Conservation (phyloP, 495 filamentous ascomycete species). For the Penicillium flavigenum region DNA sequence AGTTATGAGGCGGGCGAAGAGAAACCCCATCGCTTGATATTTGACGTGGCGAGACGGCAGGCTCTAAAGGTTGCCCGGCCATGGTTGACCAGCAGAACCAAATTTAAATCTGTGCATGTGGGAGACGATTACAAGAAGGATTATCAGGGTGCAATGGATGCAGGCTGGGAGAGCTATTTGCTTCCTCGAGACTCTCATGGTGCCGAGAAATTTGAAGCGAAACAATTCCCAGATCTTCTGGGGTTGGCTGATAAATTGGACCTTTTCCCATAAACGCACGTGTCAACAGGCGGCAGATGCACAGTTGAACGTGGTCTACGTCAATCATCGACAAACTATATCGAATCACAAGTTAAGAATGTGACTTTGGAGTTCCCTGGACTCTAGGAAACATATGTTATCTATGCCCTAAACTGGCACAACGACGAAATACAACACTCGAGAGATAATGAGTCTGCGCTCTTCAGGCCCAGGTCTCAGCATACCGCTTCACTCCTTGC, state of each 20-base stretch:
- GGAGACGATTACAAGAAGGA: conserved; percentile 69
- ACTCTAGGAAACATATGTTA: neutral
- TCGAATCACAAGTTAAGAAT: neutral
- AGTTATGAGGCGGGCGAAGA: conserved; percentile 71
- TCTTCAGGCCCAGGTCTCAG: neutral
- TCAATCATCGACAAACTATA: neutral
- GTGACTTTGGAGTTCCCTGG: neutral
- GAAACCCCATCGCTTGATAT: conserved; percentile 67
- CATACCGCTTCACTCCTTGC: neutral
- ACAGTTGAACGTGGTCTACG: neutral
- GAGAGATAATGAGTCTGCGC: neutral
- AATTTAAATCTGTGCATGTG: conserved; percentile 58
- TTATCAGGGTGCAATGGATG: conserved; percentile 54
- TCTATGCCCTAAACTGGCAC: neutral
- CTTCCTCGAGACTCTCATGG: conserved; percentile 39
- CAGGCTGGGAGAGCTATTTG: conserved; percentile 63
- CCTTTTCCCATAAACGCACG: neutral
- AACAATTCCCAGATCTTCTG: conserved; percentile 22
- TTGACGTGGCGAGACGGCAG: conserved; percentile 55
- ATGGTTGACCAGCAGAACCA: conserved; percentile 7
- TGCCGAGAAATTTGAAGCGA: neutral
- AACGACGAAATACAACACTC: neutral
- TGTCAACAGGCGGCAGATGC: neutral
- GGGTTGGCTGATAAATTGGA: conserved; percentile 23
- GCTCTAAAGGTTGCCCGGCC: conserved; percentile 25